These are phyloP conservation scores for Aspergillus sclerotiicarbonarius DNA, from an alignment of 495 filamentous ascomycete species.

Conservation along the genomic window DNA sequence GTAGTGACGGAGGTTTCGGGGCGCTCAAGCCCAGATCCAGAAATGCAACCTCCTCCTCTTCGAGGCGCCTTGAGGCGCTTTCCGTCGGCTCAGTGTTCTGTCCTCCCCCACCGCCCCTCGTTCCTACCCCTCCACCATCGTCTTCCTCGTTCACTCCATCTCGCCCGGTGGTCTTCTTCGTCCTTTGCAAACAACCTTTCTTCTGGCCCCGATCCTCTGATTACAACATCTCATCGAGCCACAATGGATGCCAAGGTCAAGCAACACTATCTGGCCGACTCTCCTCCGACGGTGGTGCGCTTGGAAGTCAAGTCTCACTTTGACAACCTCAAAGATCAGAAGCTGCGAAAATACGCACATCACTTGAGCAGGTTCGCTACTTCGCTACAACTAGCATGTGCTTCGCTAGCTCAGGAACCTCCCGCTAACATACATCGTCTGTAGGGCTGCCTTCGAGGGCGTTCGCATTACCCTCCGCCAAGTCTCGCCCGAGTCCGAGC, in stretches of 20 bases:
- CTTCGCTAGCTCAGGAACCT: neutral
- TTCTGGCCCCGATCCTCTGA: constrained; percentile 17
- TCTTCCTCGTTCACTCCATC: constrained; percentile 4
- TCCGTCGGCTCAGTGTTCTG: constrained; percentile 18
- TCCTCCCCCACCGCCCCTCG: constrained; percentile 31
- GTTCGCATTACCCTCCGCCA: constrained; percentile 84
- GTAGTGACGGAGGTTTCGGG: neutral
- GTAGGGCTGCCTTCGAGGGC: constrained; percentile 79
- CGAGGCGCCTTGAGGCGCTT: constrained; percentile 34
- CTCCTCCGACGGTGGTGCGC: constrained; percentile 79
- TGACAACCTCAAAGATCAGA: constrained; percentile 71
- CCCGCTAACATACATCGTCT: constrained; percentile 10
- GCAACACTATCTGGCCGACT: constrained; percentile 81
- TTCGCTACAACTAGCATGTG: neutral
- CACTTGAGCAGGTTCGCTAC: constrained; percentile 73
- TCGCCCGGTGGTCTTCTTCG: constrained; percentile 10
- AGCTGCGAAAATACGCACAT: constrained; percentile 78
- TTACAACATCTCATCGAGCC: constrained; percentile 8
- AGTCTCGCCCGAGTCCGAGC: constrained; percentile 84
- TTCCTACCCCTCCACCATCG: constrained; percentile 29
- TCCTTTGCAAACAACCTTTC: constrained; percentile 17
- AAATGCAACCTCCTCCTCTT: constrained; percentile 22
- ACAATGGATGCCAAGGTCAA: constrained; percentile 44
- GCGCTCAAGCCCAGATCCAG: constrained; percentile 1
- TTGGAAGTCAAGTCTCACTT: constrained; percentile 90